A percentile compares a stretch with the other conserved stretches of the same genome.
Evolutionary conservation across 352 stramenopile genomes (phyloP).

Genomic region (Nothophytophthora sp.): DNA sequence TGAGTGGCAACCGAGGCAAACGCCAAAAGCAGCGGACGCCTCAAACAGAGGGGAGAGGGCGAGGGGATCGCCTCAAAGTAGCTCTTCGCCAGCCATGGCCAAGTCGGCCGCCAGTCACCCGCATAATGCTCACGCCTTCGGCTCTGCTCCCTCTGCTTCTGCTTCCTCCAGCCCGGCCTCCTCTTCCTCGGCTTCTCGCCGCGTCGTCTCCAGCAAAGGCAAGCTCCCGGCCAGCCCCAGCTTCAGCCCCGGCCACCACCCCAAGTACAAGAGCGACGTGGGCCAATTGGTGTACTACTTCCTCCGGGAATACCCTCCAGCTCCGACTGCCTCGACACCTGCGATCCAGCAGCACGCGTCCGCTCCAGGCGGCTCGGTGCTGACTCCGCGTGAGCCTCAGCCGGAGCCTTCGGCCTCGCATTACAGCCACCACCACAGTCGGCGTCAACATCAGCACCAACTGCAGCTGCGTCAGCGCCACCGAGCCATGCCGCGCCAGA

Average conservation of each 20-base stretch:
- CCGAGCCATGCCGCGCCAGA: constrained; percentile 49
- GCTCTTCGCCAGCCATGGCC: constrained; percentile 8
- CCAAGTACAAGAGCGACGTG: constrained; percentile 30
- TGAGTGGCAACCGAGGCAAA: not conserved
- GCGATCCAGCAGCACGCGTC: constrained; percentile 12
- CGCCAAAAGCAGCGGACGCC: not conserved
- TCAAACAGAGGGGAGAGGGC: constrained; percentile 3
- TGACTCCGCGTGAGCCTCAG: constrained; percentile 19
- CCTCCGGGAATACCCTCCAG: constrained; percentile 31
- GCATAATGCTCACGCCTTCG: constrained; percentile 16
- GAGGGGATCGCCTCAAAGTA: constrained; percentile 3
- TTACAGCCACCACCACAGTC: constrained; percentile 30
- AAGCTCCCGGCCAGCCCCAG: constrained; percentile 23
- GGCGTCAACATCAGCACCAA: constrained; percentile 7
- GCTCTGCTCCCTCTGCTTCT: not conserved
- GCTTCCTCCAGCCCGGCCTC: constrained; percentile 1
- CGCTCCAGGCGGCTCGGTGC: constrained; percentile 15
- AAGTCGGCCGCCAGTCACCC: constrained; percentile 6
- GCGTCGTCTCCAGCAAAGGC: constrained; percentile 9
- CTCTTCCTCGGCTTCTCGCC: not conserved
- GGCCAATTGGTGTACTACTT: constrained; percentile 38
- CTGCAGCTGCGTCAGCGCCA: constrained; percentile 10
- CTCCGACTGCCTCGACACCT: too few species aligned
- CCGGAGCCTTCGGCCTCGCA: constrained; percentile 4
- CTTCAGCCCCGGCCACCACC: constrained; percentile 6